These are phyloP conservation scores for Pichia sp. DNA, from an alignment of 1,139 yeast species.

Conservation along the genomic window DNA sequence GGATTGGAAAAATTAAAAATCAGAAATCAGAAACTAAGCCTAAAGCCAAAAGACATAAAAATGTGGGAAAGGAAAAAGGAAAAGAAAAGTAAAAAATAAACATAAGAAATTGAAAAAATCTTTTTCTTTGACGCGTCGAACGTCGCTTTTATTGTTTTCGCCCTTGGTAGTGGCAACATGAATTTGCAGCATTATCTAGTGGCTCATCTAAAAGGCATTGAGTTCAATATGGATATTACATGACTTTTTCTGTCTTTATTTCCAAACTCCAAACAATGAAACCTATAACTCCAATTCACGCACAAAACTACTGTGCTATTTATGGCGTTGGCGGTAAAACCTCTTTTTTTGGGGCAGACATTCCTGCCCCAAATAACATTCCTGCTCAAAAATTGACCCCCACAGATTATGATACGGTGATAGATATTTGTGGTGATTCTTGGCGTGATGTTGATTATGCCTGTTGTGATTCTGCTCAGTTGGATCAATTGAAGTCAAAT, in stretches of 20 bases:
- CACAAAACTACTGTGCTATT: slow-evolving; percentile 47
- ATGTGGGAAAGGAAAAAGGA: neutral
- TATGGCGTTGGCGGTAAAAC: slow-evolving; percentile 68
- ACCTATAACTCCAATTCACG: slow-evolving; percentile 3
- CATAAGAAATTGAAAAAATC: too few species aligned
- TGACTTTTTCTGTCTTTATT: too few species aligned
- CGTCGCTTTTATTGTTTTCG: neutral
- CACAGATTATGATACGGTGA: slow-evolving; percentile 42
- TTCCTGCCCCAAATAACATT: slow-evolving; percentile 66
- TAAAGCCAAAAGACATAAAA: too few species aligned
- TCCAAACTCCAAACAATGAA: neutral
- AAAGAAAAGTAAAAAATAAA: too few species aligned
- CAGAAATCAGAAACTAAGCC: too few species aligned
- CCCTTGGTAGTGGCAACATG: neutral
- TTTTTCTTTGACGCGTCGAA: neutral
- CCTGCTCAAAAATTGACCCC: slow-evolving; percentile 32
- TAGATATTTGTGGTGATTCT: slow-evolving; percentile 63
- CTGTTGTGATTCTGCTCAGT: slow-evolving; percentile 53
- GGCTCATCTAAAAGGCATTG: neutral
- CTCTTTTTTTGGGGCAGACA: slow-evolving; percentile 65
- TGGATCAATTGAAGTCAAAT: slow-evolving; percentile 41
- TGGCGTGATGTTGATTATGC: slow-evolving; percentile 41
- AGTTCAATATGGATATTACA: neutral
- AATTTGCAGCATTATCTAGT: neutral
- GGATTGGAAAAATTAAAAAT: neutral